Conservation (phyloP, 1,284 basidiomycete genomes). For the Irpex rosettiformis region DNA sequence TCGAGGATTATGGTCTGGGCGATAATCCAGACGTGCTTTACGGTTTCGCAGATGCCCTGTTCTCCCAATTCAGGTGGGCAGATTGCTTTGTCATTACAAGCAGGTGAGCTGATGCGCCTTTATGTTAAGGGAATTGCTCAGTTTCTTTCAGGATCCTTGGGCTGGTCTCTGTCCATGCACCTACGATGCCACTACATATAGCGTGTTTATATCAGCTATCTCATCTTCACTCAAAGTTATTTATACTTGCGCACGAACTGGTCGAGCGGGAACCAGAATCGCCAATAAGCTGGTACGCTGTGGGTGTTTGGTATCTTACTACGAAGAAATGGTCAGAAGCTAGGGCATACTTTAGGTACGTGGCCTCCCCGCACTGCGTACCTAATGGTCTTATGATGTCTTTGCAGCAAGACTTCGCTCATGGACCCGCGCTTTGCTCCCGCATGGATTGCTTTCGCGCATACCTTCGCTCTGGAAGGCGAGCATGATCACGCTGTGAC, state of each 20-base stretch:
- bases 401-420: conserved; percentile 84
- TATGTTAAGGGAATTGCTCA: neutral
- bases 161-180: conserved; percentile 77
- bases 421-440: conserved; percentile 96
- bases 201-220: conserved; percentile 97
- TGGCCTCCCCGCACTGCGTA: neutral
- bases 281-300: conserved; percentile 96
- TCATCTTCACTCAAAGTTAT: conserved; percentile 88
- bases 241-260: conserved; percentile 93
- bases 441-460: conserved; percentile 97
- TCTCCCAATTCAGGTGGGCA: conserved; percentile 85
- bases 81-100: conserved; percentile 91
- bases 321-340: conserved; percentile 86
- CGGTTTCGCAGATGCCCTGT: conserved; percentile 90
- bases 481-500: conserved; percentile 99
- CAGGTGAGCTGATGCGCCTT: conserved; percentile 42
- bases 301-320: conserved; percentile 94
- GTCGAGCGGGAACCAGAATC: conserved; percentile 92
- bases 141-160: conserved; percentile 65
- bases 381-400: neutral
- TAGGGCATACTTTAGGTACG: conserved; percentile 87
- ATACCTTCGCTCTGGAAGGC: conserved; percentile 95
- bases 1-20: conserved; percentile 74
- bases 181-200: conserved; percentile 89
- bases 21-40: conserved; percentile 93